phyloP scores from a whole-genome alignment of 345 rosid genomes.

The Populus simonii region DNA sequence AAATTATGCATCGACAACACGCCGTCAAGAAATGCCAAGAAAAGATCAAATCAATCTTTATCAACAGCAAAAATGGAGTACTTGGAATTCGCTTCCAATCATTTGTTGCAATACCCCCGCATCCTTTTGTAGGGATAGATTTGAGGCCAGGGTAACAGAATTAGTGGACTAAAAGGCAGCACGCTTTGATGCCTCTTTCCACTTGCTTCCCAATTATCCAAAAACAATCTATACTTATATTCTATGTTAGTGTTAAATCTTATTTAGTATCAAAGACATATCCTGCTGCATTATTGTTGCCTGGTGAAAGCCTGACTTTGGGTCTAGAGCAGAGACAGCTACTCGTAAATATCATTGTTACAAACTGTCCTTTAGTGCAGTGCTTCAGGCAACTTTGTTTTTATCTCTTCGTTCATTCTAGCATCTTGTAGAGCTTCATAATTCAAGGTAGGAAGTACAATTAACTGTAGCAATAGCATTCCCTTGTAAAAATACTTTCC shows the following conservation, averaged over 20 bases:
- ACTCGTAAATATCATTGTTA: background rate
- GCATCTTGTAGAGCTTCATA: background rate
- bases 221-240: background rate
- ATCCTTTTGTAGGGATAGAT: background rate
- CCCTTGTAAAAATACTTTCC: background rate
- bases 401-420: no score
- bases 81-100: constrained; percentile 26
- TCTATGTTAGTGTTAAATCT: background rate
- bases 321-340: background rate
- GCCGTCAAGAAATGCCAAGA: constrained; percentile 19
- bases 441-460: no score
- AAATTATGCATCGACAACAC: background rate
- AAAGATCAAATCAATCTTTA: constrained; percentile 33
- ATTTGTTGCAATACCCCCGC: constrained; percentile 10
- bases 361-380: background rate
- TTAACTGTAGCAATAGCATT: background rate
- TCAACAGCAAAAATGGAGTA: constrained; percentile 7
- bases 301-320: background rate
- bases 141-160: background rate
- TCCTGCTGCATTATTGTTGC: no score
- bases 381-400: background rate
- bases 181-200: constrained; percentile 17
- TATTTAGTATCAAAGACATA: background rate
- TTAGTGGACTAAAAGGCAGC: constrained; percentile 21
- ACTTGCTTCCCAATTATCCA: background rate